Evolutionary conservation across 2,329 filamentous ascomycete species (phyloP), one percentile per base, ranked within the genome.

Genomic region (Hymenoscyphus fructigenus): DNA sequence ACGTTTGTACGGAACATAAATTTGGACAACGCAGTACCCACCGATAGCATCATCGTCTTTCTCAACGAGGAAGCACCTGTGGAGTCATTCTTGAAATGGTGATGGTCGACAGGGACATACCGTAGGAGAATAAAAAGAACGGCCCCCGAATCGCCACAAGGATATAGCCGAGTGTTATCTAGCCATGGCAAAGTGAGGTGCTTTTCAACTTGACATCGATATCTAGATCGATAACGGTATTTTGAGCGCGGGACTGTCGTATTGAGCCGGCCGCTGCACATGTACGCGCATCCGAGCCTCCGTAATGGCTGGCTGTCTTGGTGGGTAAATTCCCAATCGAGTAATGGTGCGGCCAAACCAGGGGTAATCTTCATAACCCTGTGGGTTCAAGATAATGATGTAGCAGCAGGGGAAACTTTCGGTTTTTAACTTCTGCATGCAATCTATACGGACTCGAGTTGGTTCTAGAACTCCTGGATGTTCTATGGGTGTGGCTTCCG

Each of bases 131-230:
- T 38, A 38, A 38, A 38, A 17, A 38, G 36, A 38, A 3, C 15
- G 36, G 2, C 36, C 20, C 20, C 47, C 47, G 17, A 53, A 23
- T 23, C 47, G 10, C 47, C 23, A 14, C 10, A 26, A 4, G 12
- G 20, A 14, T 23, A 53, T 53, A 23, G 47, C 20, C 20, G 20
- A 23, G 20, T 14, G 7, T 23, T 26, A 53, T 38, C 20, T 53
- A 53, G 20, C 47, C 23, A 53, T 53, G 47, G 47, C 47, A 53
- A 47, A 47, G 20, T 53, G 47, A 53, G 20, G 47, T 26, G 47
- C 23, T 26, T 53, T 53, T 17, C 36, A 14, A 38, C 36, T 38
- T 5, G 14, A 38, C 47, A 53, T 53, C 47, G n/a, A 53, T 53
- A 53, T 26, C 47, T 53, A 23, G 23, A 53, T 53, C 47, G n/a